Conservation (phyloP, 441 rosid species). For the Erodium trifolium region DNA sequence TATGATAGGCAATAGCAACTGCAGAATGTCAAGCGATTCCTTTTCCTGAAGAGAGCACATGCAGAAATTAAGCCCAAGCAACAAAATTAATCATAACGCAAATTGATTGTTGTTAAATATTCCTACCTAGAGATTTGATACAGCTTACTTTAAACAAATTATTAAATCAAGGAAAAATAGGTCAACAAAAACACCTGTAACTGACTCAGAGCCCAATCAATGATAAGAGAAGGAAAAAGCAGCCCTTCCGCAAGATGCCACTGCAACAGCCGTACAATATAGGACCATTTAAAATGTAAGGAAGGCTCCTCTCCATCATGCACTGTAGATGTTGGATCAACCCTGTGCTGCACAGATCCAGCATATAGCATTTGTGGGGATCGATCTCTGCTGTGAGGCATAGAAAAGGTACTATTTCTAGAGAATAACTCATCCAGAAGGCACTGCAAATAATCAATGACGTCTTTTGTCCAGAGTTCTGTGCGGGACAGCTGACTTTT, state of each 20-base stretch:
- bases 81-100: constrained; percentile 10
- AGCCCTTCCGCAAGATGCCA: constrained; percentile 96
- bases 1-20: constrained; percentile 82
- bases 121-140: background rate
- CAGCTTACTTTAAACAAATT: constrained; percentile 6
- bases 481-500: constrained; percentile 67
- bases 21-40: constrained; percentile 71
- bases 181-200: constrained; percentile 48
- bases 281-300: constrained; percentile 89
- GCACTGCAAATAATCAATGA: constrained; percentile 77
- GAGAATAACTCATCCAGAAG: constrained; percentile 75
- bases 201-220: constrained; percentile 94
- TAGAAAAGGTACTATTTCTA: constrained; percentile 50
- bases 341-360: constrained; percentile 53
- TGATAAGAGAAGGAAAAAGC: constrained; percentile 74
- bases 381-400: constrained; percentile 58
- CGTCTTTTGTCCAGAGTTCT: constrained; percentile 97
- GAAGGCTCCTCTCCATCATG: constrained; percentile 77
- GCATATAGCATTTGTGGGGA: constrained; percentile 62
- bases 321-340: constrained; percentile 38
- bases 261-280: constrained; percentile 83
- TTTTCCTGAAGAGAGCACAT: constrained; percentile 56
- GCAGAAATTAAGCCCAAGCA: constrained; percentile 21
- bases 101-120: constrained; percentile 1
- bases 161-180: background rate